Percentiles rank a stretch among this genome's conserved stretches.
Conservation (phyloP, 1,284 basidiomycete species). For the Rhodotorula sp. region DNA sequence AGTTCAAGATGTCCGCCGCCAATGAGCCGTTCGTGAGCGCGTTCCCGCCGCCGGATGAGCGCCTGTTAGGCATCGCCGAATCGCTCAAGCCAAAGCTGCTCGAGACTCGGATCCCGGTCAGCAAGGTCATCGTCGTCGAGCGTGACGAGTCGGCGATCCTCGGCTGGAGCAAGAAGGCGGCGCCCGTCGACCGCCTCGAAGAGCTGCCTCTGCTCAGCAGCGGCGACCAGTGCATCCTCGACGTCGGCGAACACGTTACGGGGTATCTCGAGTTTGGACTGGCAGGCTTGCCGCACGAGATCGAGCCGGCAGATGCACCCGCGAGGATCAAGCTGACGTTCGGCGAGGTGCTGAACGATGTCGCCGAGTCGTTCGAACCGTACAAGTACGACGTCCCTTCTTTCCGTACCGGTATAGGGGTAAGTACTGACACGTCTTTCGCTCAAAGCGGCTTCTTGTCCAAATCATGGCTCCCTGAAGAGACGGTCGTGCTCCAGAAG, state of each 20-base stretch:
- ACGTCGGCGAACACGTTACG: slow-evolving; percentile 28
- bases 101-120: slow-evolving; percentile 3
- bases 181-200: background rate
- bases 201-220: slow-evolving; percentile 9
- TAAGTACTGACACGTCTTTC: background rate
- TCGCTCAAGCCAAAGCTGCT: slow-evolving; percentile 34
- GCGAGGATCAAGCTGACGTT: slow-evolving; percentile 31
- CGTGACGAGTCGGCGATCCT: slow-evolving; percentile 26
- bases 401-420: too few relatives aligned
- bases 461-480: slow-evolving; percentile 41
- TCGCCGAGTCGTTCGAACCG: slow-evolving; percentile 41
- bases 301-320: slow-evolving; percentile 38
- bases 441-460: slow-evolving; percentile 34
- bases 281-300: slow-evolving; percentile 22
- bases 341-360: slow-evolving; percentile 41
- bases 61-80: slow-evolving; percentile 34
- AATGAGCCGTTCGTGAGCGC: background rate
- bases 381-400: slow-evolving; percentile 49
- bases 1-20: too few relatives aligned
- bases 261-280: slow-evolving; percentile 35
- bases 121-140: slow-evolving; percentile 22
- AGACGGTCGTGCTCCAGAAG: slow-evolving; percentile 29
- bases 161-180: slow-evolving; percentile 29
- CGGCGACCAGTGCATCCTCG: slow-evolving; percentile 29
- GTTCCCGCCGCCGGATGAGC: slow-evolving; percentile 17